Evolutionary conservation across 345 rosid species (phyloP), one percentile per base, ranked within the genome.

Genomic region (Toxicodendron radicans): DNA sequence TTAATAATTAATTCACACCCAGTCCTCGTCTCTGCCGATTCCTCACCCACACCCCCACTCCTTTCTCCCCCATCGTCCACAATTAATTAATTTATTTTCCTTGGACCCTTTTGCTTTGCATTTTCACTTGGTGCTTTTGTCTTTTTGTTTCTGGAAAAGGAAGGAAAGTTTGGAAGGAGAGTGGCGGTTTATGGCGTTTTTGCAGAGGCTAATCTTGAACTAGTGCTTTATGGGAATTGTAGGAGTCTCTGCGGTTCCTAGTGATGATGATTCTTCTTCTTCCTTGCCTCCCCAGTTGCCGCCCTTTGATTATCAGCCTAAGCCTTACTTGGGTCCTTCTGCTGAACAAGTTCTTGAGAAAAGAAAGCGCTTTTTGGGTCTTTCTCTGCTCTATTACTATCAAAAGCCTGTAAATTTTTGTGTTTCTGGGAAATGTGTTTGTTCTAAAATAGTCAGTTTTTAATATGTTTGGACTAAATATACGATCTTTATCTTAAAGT

Each of bases 331-430:
- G 4, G 98, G 98, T 32, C 95, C 97, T 3, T 75, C 73, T 16
- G 92, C 85, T 11, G 97, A 91, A 52, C 90, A 91, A 76, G 81
- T 91, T 65, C 79, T 90, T 57, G 79, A 77, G 66, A 95, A 93
- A 83, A 87, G 98, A 73, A 91, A 93, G 89, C 83, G 75, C 81
- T 95, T 87, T 70, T 79, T 93, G 73, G 98, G 93, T 14, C 96
- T 97, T 35, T 95, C 99, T 73, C 93, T 93, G 61, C 91, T 91
- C 82, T 73, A 95, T 72, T 93, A 75, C 79, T 95, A 93, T 77
- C 90, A 90, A 62, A 95, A 93, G 65, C 99, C 99, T 18, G 99
- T 95, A 62, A 72, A 89, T 82, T 16, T 27, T 38, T 3, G 4
- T 32, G 41, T 69, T 13, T 13, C 59, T 66, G 8, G 43, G 9